Base-by-base conservation (phyloP, 1,284 basidiomycete genomes). In the Sanguinoderma infundibulare region DNA sequence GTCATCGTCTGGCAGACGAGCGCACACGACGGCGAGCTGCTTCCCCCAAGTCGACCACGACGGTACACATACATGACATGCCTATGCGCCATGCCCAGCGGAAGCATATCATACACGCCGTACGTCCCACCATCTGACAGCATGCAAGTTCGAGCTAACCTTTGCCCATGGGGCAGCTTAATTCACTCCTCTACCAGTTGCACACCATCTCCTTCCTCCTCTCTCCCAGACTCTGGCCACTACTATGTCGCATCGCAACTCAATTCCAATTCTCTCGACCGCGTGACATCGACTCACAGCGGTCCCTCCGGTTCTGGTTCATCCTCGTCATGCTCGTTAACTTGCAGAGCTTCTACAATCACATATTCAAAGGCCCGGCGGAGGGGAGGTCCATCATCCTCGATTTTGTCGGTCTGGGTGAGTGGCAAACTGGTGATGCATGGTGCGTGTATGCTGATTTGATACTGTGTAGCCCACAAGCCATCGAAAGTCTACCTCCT, bases 371-470 rank as follows among this genome's bases (percentile, higher is more conserved):
- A 35, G 82, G 83, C 7, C 75, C 82, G 57, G 70, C 79, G 36
- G 81, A 87, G 61, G 84, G 83, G 26, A 79, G 86, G 67, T 77
- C 82, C 9, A 74, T 91, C 68, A 74, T 92, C 39, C 83, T 92
- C 60, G 90, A 92, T 72, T 92, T 92, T 68, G 82, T 92, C 62
- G 91, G 91, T 60, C 79, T 87, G 79, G 83, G 90, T 92, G 70
- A 57, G 87, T 81, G 8, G n/a, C 9, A 12, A 53, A 15, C 24
- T 24, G 15, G 53, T 38, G 32, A 15, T 38, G 4, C 22, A 15
- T 17, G 1, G n/a, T 5, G 17, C 3, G 4, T 20, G 3, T 26
- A 32, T 17, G 30, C 32, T 22, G n/a, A n/a, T n/a, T n/a, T n/a
- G n/a, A n/a, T n/a, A n/a, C n/a, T n/a, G n/a, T n/a, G 50, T 69